Evolutionary conservation across 352 stramenopile species (phyloP), one percentile per base, ranked within the genome.

Genomic region (Phytophthora pistaciae): DNA sequence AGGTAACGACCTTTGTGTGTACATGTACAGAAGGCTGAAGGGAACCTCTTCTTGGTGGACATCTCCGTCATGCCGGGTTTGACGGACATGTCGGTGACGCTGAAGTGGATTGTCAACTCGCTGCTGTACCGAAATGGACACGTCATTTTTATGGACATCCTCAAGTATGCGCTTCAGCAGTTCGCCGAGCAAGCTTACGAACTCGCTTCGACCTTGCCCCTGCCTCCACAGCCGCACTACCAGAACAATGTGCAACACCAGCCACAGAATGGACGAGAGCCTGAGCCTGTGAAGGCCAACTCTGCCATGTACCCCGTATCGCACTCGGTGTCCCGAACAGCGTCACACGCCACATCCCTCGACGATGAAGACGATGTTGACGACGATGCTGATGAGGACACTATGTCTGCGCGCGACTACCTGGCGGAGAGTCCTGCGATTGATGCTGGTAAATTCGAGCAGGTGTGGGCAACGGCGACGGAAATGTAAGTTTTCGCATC

Each of bases 101-200:
- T 96, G 52, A 97, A 97, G 75, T 96, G 90, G 86, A 93, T 97
- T 74, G 88, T 95, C 50, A 93, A 94, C 62, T 94, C 87, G 44
- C 56, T 97, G 55, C 67, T 96, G 38, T 96, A 95, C 67, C 87
- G 91, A 70, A 95, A 96, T 65, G 88, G 86, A 7, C 90, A 97
- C 66, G 57, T 91, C 54, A 78, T 91, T 29, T 92, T 96, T 56
- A 92, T 93, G 68, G 75, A 95, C 63, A 84, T 96, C 29, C 80
- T 95, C 58, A 91, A 95, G 74, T 85, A 86, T 57, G 82, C 82
- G 23, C 74, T 95, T 3, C 56, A 85, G 49, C 82, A 88, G 33
- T 94, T 93, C 68, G 83, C 84, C n/a, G 64, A 72, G 23, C 75
- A 85, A 48, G 68, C 66, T 18, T 68, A 84, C 53, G 40, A 66